phyloP scores from a whole-genome alignment of 2,329 filamentous ascomycete species.

The Fusarium continuum region DNA sequence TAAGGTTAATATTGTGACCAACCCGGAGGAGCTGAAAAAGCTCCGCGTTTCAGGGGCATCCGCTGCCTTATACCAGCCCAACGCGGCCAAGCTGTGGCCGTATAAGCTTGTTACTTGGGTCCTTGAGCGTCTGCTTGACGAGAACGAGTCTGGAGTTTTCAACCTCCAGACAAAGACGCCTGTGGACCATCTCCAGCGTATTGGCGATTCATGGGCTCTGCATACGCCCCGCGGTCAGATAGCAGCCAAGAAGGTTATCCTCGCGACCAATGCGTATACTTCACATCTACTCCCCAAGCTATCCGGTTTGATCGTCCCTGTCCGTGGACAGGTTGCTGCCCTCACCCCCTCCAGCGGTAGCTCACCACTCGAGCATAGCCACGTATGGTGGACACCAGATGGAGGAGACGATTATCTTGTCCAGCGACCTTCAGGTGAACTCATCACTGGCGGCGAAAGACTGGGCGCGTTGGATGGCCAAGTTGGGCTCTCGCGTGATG shows the following conservation, averaged over 20 bases:
- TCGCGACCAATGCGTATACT: slow-evolving; percentile 87
- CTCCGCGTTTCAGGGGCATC: slow-evolving; percentile 65
- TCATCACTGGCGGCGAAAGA: slow-evolving; percentile 78
- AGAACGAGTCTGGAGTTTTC: slow-evolving; percentile 56
- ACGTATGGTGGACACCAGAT: slow-evolving; percentile 64
- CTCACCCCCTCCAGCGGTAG: slow-evolving; percentile 63
- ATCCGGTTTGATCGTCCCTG: slow-evolving; percentile 77
- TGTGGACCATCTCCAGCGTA: slow-evolving; percentile 59
- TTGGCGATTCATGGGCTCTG: slow-evolving; percentile 62
- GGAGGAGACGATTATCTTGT: slow-evolving; percentile 77
- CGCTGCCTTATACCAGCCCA: slow-evolving; percentile 70
- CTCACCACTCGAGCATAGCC: slow-evolving; percentile 62
- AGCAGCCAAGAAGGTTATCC: slow-evolving; percentile 69
- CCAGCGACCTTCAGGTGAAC: slow-evolving; percentile 68
- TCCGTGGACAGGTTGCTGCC: slow-evolving; percentile 76
- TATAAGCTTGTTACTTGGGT: slow-evolving; percentile 84
- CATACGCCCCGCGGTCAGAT: slow-evolving; percentile 76
- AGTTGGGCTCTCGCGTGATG: slow-evolving; percentile 68
- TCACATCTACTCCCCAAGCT: slow-evolving; percentile 77
- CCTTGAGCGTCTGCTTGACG: slow-evolving; percentile 65
- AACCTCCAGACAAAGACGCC: slow-evolving; percentile 81
- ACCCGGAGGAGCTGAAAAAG: slow-evolving; percentile 54
- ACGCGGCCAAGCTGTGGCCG: slow-evolving; percentile 79
- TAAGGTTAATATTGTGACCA: slow-evolving; percentile 54
- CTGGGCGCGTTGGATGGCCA: slow-evolving; percentile 57